phyloP scores from a whole-genome alignment of 176 grass and related monocot genomes.

The Poa pratensis region DNA sequence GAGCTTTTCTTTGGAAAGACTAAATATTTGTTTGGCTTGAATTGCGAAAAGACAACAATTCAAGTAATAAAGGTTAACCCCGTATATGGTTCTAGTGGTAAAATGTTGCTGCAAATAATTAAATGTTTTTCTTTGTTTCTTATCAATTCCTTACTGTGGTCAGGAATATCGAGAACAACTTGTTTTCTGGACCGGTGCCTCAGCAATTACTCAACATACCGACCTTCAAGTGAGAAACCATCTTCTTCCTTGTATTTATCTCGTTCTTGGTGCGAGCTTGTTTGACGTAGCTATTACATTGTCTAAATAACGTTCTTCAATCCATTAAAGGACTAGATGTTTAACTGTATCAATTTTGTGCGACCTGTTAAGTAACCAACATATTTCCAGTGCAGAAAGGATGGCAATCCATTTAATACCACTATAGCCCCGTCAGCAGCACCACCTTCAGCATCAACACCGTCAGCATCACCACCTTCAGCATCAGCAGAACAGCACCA shows the following conservation, averaged over 20 bases:
- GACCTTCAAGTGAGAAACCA: conserved; percentile 80
- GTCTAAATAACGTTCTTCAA: conserved; percentile 17
- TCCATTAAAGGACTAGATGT: conserved; percentile 16
- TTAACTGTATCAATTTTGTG: conserved; percentile 35
- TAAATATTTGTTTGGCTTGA: not conserved
- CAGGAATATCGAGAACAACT: conserved; percentile 98
- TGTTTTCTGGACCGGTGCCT: conserved; percentile 91
- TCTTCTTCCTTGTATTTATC: conserved; percentile 42
- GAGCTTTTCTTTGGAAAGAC: not conserved
- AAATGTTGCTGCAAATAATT: conserved; percentile 5
- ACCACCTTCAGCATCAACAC: conserved; percentile 39
- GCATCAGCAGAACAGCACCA: conserved; percentile 46
- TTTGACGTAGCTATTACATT: conserved; percentile 14
- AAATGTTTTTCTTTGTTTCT: conserved; percentile 13
- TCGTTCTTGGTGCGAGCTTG: conserved; percentile 5
- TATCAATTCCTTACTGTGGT: conserved; percentile 42
- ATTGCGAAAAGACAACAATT: not conserved
- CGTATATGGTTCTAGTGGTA: not conserved
- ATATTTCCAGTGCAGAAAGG: conserved; percentile 68
- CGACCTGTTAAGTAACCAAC: conserved; percentile 39
- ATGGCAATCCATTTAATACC: conserved; percentile 98
- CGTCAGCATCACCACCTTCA: conserved; percentile 43
- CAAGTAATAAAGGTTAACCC: not conserved
- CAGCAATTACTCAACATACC: conserved; percentile 74
- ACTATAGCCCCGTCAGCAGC: conserved; percentile 68